These are phyloP conservation scores for Tetramitus jugosus DNA, from an alignment of 208 protist genomes.

Conservation along the genomic window DNA sequence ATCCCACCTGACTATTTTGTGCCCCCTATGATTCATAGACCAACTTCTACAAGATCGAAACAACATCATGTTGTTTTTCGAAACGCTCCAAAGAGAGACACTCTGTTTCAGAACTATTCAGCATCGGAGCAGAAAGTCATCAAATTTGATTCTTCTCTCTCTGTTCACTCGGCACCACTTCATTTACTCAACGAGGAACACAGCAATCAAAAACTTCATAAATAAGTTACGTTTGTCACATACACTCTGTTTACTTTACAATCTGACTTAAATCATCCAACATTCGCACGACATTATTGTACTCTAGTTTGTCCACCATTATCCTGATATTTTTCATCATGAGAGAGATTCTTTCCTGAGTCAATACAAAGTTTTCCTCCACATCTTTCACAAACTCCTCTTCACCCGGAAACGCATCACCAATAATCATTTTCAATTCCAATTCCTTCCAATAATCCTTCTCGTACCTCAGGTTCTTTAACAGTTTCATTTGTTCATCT, in stretches of 20 bases:
- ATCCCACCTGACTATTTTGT: neutral
- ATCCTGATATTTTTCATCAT: constrained; percentile 12
- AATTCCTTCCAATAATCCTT: constrained; percentile 24
- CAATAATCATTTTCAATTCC: constrained; percentile 23
- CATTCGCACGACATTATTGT: neutral
- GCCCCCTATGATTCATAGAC: neutral
- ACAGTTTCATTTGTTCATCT: constrained; percentile 3
- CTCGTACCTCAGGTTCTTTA: constrained; percentile 2
- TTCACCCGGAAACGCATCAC: neutral
- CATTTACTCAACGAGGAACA: neutral
- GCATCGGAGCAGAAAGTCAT: neutral
- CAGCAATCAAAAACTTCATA: neutral
- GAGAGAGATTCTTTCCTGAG: neutral
- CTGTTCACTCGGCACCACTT: neutral
- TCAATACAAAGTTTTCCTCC: neutral
- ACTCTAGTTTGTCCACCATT: neutral
- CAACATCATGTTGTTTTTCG: no score
- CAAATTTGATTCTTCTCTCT: neutral
- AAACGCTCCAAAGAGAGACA: no score
- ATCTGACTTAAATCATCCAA: neutral
- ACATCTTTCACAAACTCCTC: neutral
- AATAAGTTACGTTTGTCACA: neutral
- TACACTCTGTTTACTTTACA: neutral
- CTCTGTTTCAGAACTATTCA: neutral
- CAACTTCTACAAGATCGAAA: no score